These are phyloP conservation scores for Jaapia argillacea DNA, from an alignment of 768 basidiomycete species.

Conservation along the genomic window DNA sequence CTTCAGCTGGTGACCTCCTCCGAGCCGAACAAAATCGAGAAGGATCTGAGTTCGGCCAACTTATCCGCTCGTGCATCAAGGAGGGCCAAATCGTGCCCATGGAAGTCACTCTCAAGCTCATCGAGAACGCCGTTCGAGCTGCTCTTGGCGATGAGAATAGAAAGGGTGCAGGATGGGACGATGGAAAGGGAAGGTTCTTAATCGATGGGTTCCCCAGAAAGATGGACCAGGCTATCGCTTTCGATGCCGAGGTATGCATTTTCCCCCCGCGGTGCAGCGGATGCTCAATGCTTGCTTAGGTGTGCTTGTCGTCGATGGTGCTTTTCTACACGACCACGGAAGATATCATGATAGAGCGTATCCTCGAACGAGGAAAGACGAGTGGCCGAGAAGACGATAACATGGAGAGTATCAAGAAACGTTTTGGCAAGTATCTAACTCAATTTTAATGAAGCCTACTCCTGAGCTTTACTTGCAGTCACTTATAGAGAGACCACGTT, in stretches of 20 bases:
- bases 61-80: conserved; percentile 82
- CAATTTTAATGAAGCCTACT: neutral
- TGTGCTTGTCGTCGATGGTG: conserved; percentile 72
- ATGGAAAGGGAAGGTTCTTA: conserved; percentile 77
- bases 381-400: conserved; percentile 97
- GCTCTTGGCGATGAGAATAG: conserved; percentile 34
- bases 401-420: conserved; percentile 86
- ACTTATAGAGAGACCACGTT: conserved; percentile 84
- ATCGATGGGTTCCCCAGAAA: conserved; percentile 97
- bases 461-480: conserved; percentile 25
- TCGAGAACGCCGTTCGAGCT: conserved; percentile 83
- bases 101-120: conserved; percentile 92
- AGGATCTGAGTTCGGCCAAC: conserved; percentile 69
- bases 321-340: conserved; percentile 85
- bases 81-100: conserved; percentile 94
- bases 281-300: conserved; percentile 28
- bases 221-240: conserved; percentile 94
- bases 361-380: conserved; percentile 87
- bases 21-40: conserved; percentile 88
- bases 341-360: conserved; percentile 75
- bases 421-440: conserved; percentile 60
- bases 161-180: conserved; percentile 48
- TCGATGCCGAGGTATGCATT: conserved; percentile 67
- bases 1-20: conserved; percentile 88
- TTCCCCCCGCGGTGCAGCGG: neutral